Percentiles rank a stretch among this genome's conserved stretches.
Conservation (phyloP, 805 yeast genomes). For the Wickerhamomyces strasburgensis region DNA sequence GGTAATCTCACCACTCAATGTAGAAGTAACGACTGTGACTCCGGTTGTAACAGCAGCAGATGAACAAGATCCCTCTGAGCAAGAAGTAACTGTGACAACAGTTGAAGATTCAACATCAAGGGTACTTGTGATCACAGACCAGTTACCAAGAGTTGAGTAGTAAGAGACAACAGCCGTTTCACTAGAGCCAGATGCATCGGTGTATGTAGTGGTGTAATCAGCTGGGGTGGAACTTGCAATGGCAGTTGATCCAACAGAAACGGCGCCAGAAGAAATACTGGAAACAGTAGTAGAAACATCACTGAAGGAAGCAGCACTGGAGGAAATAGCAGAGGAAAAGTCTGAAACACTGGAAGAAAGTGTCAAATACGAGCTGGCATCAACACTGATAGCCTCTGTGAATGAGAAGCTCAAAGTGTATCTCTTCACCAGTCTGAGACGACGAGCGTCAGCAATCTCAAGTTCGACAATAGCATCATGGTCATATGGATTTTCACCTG, state of each 20-base stretch:
- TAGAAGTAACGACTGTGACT: too few relatives aligned
- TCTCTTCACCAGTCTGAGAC: slow-evolving; percentile 10
- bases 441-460: too few relatives aligned
- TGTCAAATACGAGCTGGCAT: not conserved
- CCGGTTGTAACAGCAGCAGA: too few relatives aligned
- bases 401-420: slow-evolving; percentile 2
- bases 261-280: not conserved
- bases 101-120: too few relatives aligned
- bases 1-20: too few relatives aligned
- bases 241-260: not conserved
- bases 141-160: slow-evolving; percentile 7
- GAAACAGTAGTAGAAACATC: too few relatives aligned
- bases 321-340: too few relatives aligned
- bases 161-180: slow-evolving; percentile 7
- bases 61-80: slow-evolving; percentile 2
- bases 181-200: slow-evolving; percentile 6
- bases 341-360: slow-evolving; percentile 2
- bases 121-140: too few relatives aligned
- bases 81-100: slow-evolving; percentile 7
- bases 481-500: too few relatives aligned
- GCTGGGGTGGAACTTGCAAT: slow-evolving; percentile 6
- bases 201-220: slow-evolving; percentile 10
- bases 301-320: too few relatives aligned
- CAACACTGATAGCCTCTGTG: slow-evolving; percentile 5
- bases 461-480: too few relatives aligned